These are phyloP conservation scores for Durusdinium trenchii DNA, from an alignment of 73 alveolate genomes.

Conservation along the genomic window DNA sequence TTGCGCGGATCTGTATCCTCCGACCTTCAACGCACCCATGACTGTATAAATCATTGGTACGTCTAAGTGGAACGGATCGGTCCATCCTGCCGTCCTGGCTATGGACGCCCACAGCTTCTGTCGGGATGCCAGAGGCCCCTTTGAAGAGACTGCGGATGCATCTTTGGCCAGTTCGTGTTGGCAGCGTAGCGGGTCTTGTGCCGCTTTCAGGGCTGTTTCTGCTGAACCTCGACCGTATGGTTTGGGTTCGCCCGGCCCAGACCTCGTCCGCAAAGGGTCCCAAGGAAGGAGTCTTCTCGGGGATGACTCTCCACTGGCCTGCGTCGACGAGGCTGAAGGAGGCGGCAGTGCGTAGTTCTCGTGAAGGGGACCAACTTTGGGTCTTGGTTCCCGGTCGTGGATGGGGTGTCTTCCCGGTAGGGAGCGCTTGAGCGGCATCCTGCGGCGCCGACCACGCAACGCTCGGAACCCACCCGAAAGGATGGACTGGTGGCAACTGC, in stretches of 20 bases:
- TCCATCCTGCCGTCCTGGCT: background rate
- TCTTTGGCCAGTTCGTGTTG: background rate
- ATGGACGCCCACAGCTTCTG: background rate
- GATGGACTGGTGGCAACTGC: background rate
- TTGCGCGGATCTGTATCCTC: too few relatives aligned
- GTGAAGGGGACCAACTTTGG: background rate
- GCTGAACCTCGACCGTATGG: too few relatives aligned
- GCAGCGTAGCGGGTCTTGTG: too few relatives aligned
- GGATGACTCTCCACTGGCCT: too few relatives aligned
- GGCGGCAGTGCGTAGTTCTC: background rate
- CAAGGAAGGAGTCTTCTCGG: too few relatives aligned
- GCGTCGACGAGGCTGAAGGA: background rate
- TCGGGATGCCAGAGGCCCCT: background rate
- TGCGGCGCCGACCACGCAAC: background rate
- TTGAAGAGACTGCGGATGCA: background rate
- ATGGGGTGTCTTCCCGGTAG: background rate
- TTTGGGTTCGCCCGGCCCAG: background rate
- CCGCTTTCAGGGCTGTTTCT: background rate
- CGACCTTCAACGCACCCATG: background rate
- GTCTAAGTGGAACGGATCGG: background rate
- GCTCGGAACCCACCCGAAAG: background rate
- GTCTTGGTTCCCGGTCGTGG: background rate
- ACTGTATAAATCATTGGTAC: too few relatives aligned
- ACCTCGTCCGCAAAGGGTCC: background rate
- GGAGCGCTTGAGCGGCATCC: background rate